phyloP scores from a whole-genome alignment of 2,329 filamentous ascomycete genomes.

The Incumbomyces lentus region DNA sequence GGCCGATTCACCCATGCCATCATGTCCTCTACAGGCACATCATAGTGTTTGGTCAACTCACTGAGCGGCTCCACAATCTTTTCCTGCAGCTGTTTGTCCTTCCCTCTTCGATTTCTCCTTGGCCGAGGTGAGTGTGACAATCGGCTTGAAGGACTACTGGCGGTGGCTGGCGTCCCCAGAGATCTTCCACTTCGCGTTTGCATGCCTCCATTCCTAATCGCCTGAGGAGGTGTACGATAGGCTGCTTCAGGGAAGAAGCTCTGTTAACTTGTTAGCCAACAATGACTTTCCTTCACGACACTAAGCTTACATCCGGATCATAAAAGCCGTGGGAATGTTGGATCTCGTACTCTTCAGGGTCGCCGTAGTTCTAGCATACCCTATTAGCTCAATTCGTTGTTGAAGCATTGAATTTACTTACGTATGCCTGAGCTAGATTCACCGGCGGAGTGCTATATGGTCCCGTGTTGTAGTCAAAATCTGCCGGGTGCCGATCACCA shows the following conservation, averaged over 20 bases:
- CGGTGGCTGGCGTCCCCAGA: conserved; percentile 16
- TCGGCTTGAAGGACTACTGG: conserved; percentile 11
- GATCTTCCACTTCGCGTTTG: conserved; percentile 19
- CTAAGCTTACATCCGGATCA: neutral
- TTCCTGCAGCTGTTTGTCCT: conserved; percentile 16
- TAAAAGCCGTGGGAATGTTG: neutral
- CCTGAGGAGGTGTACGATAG: conserved; percentile 3
- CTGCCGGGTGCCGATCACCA: conserved; percentile 11
- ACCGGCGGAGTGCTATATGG: conserved; percentile 11
- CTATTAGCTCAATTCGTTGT: neutral
- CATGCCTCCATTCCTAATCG: conserved; percentile 7
- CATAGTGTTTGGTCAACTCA: conserved; percentile 53
- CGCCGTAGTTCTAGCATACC: conserved; percentile 2
- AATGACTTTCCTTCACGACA: neutral
- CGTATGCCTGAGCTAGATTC: conserved; percentile 10
- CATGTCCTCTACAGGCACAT: conserved; percentile 65
- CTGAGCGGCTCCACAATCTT: conserved; percentile 57
- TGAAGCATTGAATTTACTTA: conserved; percentile 8
- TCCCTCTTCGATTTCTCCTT: conserved; percentile 17
- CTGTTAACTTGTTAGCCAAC: neutral
- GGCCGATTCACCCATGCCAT: conserved; percentile 66
- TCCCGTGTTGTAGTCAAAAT: conserved; percentile 6
- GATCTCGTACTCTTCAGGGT: conserved; percentile 4
- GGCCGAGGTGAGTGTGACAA: conserved; percentile 29
- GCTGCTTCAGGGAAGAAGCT: neutral